A percentile compares a stretch with the other conserved stretches of the same genome.
Evolutionary conservation across 257 asterid genomes (phyloP).

Genomic region (Anisodus acutangulus): DNA sequence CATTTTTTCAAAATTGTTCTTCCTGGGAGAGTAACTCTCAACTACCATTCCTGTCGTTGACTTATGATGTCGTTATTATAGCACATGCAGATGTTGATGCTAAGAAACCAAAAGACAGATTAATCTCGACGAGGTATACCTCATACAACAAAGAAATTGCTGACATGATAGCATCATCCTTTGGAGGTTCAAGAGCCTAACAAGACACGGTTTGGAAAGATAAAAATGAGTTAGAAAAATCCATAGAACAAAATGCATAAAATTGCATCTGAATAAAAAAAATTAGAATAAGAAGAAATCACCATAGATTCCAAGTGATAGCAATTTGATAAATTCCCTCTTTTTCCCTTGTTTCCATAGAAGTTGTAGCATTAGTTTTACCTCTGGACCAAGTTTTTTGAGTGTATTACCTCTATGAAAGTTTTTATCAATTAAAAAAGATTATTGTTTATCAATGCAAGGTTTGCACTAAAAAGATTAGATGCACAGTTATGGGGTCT

Average conservation of each 20-base stretch:
- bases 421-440: neutral
- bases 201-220: conserved; percentile 27
- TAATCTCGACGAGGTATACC: conserved; percentile 48
- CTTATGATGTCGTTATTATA: neutral
- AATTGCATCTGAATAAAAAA: conserved; percentile 6
- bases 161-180: conserved; percentile 78
- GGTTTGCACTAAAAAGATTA: neutral
- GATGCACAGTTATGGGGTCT: conserved; percentile 1
- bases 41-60: neutral
- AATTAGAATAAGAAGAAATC: neutral
- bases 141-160: conserved; percentile 85
- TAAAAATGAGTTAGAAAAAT: conserved; percentile 2
- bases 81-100: neutral
- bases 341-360: conserved; percentile 1
- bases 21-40: neutral
- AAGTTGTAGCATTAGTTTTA: neutral
- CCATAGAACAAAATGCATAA: conserved; percentile 18
- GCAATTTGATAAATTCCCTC: conserved; percentile 57
- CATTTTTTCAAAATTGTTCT: neutral
- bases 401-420: conserved; percentile 8
- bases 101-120: conserved; percentile 22
- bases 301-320: conserved; percentile 75
- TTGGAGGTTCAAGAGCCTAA: conserved; percentile 97
- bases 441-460: neutral
- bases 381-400: neutral